Percentiles rank a stretch among this genome's conserved stretches.
Evolutionary conservation across 2,329 filamentous ascomycete genomes (phyloP).

Genomic region (Fusarium ambrosium): DNA sequence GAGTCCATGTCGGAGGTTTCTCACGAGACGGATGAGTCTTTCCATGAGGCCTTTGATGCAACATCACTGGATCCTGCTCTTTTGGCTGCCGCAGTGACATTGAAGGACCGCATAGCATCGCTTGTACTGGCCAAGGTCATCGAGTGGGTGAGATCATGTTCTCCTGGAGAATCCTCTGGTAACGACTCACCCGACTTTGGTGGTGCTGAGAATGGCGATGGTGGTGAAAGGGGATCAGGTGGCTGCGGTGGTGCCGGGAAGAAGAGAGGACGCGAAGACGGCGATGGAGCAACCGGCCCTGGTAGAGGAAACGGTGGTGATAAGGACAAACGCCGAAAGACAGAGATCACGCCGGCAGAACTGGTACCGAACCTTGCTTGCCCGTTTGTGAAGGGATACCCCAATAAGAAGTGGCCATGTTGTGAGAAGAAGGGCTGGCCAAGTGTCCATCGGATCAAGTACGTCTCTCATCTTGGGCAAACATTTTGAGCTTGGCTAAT

Average conservation of each 20-base stretch:
- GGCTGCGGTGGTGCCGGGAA: not conserved
- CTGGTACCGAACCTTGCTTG: constrained; percentile 18
- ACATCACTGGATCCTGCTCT: constrained; percentile 18
- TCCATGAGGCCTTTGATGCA: constrained; percentile 24
- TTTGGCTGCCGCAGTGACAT: not conserved
- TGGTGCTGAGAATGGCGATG: not conserved
- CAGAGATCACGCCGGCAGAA: not conserved
- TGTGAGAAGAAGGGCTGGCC: constrained; percentile 18
- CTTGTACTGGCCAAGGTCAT: constrained; percentile 12
- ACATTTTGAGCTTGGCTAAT: not conserved
- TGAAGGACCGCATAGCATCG: constrained; percentile 25
- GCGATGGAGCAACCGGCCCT: not conserved
- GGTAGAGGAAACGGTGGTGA: constrained; percentile 27
- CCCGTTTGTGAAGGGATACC: constrained; percentile 30
- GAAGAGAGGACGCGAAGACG: constrained; percentile 26
- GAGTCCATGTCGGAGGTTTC: constrained; percentile 27
- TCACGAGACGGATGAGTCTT: constrained; percentile 27
- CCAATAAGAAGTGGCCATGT: not conserved
- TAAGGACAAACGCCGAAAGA: constrained; percentile 33
- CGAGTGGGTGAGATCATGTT: constrained; percentile 23
- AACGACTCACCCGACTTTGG: not conserved
- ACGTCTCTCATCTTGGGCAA: not conserved
- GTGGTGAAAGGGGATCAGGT: not conserved
- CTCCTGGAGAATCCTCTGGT: not conserved
- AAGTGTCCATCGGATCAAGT: constrained; percentile 30